Evolutionary conservation across 805 yeast genomes (phyloP).

Genomic region (Candida suzukii): DNA sequence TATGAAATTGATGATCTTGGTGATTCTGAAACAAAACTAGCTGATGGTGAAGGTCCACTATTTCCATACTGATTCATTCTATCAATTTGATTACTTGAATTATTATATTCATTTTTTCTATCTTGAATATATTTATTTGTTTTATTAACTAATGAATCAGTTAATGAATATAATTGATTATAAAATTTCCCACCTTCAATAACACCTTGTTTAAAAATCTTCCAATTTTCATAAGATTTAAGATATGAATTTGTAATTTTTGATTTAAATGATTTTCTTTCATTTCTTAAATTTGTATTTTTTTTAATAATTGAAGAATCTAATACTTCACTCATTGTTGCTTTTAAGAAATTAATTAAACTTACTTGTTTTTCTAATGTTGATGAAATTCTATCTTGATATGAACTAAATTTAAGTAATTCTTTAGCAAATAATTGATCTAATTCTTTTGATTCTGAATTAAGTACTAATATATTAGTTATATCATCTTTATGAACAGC

Average conservation of each 20-base stretch:
- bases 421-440: slow-evolving; percentile 58
- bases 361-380: slow-evolving; percentile 60
- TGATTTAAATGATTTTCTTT: slow-evolving; percentile 28
- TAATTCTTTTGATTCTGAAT: slow-evolving; percentile 36
- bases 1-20: slow-evolving; percentile 22
- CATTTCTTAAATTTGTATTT: slow-evolving; percentile 35
- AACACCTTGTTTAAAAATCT: slow-evolving; percentile 49
- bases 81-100: not conserved
- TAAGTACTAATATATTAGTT: slow-evolving; percentile 63
- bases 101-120: slow-evolving; percentile 12
- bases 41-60: not conserved
- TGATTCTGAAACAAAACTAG: slow-evolving; percentile 8
- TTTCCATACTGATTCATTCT: not conserved
- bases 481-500: slow-evolving; percentile 79
- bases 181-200: slow-evolving; percentile 62
- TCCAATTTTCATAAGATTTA: slow-evolving; percentile 51
- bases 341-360: slow-evolving; percentile 35
- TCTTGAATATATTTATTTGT: slow-evolving; percentile 21
- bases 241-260: slow-evolving; percentile 34
- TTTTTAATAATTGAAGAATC: slow-evolving; percentile 38
- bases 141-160: slow-evolving; percentile 19
- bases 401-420: slow-evolving; percentile 67
- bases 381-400: slow-evolving; percentile 57
- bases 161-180: slow-evolving; percentile 34
- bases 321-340: slow-evolving; percentile 35